Evolutionary conservation across 805 yeast species (phyloP).

Genomic region (Phaffomyces antillensis): DNA sequence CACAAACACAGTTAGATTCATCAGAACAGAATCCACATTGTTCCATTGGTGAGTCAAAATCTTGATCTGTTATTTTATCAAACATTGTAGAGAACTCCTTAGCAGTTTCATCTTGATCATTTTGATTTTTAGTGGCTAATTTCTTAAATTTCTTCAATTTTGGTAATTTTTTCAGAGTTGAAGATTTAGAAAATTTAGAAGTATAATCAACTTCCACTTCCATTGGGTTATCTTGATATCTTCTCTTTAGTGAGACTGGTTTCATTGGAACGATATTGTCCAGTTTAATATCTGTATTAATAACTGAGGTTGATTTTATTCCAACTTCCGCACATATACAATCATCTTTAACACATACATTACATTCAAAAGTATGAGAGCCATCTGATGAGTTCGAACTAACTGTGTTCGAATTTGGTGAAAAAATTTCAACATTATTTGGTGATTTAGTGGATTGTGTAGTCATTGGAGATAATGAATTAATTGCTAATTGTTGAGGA

Average conservation of each 20-base stretch:
- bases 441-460: conserved; percentile 41
- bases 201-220: conserved; percentile 52
- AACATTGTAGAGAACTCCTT: conserved; percentile 16
- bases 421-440: conserved; percentile 3
- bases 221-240: conserved; percentile 16
- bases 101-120: conserved; percentile 10
- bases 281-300: conserved; percentile 13
- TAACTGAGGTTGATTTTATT: conserved; percentile 15
- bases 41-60: conserved; percentile 49
- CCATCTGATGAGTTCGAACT: conserved; percentile 17
- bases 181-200: conserved; percentile 33
- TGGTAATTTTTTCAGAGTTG: conserved; percentile 21
- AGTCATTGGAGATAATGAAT: conserved; percentile 29
- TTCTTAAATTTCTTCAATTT: conserved; percentile 16
- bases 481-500: conserved; percentile 7
- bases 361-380: conserved; percentile 38
- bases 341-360: conserved; percentile 60
- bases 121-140: neutral
- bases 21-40: conserved; percentile 93
- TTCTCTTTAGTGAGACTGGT: conserved; percentile 54
- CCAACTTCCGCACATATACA: conserved; percentile 53
- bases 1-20: conserved; percentile 86
- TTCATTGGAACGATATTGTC: conserved; percentile 49
- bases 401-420: conserved; percentile 13
- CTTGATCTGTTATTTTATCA: conserved; percentile 24